Evolutionary conservation across 306 rosid genomes (phyloP).

Genomic region (Prunus persica): Prunus_persica_NCBIv2 NC_034014.1:28485501-28486000

Average conservation of each 20-base stretch:
- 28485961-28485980: slow-evolving; percentile 4
- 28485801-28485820: slow-evolving; percentile 1
- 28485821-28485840: slow-evolving; percentile 25
- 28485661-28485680: slow-evolving; percentile 4
- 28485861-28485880: slow-evolving; percentile 74
- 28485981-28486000: background rate
- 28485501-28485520: slow-evolving; percentile 82
- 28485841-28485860: slow-evolving; percentile 89
- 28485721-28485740: slow-evolving; percentile 27
- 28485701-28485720: background rate
- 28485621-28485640: slow-evolving; percentile 46
- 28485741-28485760: slow-evolving; percentile 34
- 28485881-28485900: slow-evolving; percentile 53
- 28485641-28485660: slow-evolving; percentile 47
- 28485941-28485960: slow-evolving; percentile 16
- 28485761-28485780: slow-evolving; percentile 21
- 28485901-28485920: slow-evolving; percentile 23
- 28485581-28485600: slow-evolving; percentile 38
- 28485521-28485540: slow-evolving; percentile 43
- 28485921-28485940: background rate
- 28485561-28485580: background rate
- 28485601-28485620: slow-evolving; percentile 32
- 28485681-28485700: slow-evolving; percentile 24
- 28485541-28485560: slow-evolving; percentile 24
- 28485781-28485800: slow-evolving; percentile 53